Base-by-base conservation (phyloP, 1,284 basidiomycete species). In the Pascua guehoae region DNA sequence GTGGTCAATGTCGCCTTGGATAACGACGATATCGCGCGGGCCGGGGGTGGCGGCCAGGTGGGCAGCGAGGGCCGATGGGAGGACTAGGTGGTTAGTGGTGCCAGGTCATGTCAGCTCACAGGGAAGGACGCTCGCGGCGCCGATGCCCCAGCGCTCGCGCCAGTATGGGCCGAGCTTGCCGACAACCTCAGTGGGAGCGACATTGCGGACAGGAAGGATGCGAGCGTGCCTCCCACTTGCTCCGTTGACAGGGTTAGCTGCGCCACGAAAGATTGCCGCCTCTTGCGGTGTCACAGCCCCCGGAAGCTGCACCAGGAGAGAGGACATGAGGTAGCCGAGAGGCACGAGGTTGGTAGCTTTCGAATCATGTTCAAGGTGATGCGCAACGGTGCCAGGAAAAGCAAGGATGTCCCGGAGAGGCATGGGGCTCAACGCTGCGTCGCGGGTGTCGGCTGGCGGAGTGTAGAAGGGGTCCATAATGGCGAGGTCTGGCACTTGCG, bases 1-100 rank as follows among this genome's bases (percentile, higher is more conserved):
- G 16, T 41, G 14, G 44, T 57, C 56, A 12, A 53, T 38, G 39
- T 57, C 52, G 36, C 43, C 43, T 18, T 53, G 52, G 15, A 53
- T 18, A 10, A 57, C 17, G 17, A 49, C 18, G 16, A 57, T 42
- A 41, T 57, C 56, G 10, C 37, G 42, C 5, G 51, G 40, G 15
- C 43, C 43, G 5, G 56, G 47, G 2, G 48, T 24, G 10, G 41
- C 37, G 43, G 51, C 43, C 12, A 50, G 36, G 8, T 41, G 47
- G 1, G 32, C 44, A 0, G 56, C 56, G 32, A 41, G 14, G 18
- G 42, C 47, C 5, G 47, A 41, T 5, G 56, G 47, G 37, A 57
- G 43, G 48, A 57, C 56, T 57, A n/a, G 15, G 40, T 49, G 10
- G 16, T 42, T 36, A 18, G 8, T 2, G 18, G 14, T 24, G 36